phyloP scores from a whole-genome alignment of 2,329 filamentous ascomycete genomes.

The Leptosphaerulina australis region DNA sequence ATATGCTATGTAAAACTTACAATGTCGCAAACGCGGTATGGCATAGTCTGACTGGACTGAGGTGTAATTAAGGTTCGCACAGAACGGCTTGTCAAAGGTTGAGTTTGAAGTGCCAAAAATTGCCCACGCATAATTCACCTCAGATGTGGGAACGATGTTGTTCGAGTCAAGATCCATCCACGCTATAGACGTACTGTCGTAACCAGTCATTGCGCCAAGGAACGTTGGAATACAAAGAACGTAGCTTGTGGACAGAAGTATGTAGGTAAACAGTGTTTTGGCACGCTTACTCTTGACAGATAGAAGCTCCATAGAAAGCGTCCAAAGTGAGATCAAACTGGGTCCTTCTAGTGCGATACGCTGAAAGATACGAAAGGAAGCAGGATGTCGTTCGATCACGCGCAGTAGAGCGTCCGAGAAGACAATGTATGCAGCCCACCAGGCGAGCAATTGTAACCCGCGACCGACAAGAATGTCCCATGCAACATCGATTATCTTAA shows the following conservation, averaged over 20 bases:
- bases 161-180: constrained; percentile 36
- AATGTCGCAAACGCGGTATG: background rate
- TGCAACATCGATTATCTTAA: constrained; percentile 44
- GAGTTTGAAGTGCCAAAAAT: constrained; percentile 20
- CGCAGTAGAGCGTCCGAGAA: constrained; percentile 44
- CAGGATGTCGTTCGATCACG: constrained; percentile 43
- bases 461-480: constrained; percentile 47
- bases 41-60: background rate
- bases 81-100: constrained; percentile 21
- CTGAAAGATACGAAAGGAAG: constrained; percentile 45
- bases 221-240: constrained; percentile 42
- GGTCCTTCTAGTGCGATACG: constrained; percentile 40
- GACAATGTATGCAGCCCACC: constrained; percentile 38
- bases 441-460: constrained; percentile 41
- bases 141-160: constrained; percentile 36
- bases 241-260: constrained; percentile 39
- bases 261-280: constrained; percentile 36
- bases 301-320: constrained; percentile 35
- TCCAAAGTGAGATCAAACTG: constrained; percentile 30
- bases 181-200: constrained; percentile 35
- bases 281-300: constrained; percentile 30
- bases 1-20: background rate
- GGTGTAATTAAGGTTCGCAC: background rate
- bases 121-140: constrained; percentile 11
- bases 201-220: constrained; percentile 44